Base-by-base conservation (phyloP, 1,139 yeast species). In the Magnusiomyces sp. region DNA sequence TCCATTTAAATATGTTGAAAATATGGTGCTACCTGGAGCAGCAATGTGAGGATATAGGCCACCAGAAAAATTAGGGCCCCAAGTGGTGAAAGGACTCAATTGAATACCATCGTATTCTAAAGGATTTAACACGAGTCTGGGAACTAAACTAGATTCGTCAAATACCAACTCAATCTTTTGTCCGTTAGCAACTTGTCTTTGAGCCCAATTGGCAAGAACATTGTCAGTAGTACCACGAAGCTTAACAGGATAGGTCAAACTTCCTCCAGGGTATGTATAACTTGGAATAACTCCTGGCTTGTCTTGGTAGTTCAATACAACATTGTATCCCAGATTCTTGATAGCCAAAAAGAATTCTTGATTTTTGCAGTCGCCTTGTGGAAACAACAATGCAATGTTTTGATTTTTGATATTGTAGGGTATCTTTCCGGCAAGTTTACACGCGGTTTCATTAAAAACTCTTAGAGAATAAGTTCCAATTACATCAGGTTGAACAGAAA, bases 41-140 rank as follows among this genome's bases (percentile, higher is more conserved):
- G 59, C 45, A 42, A 58, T 43, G 10, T 53, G 46, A 29, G 61
- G 61, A 42, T 55, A 58, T 41, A 57, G 54, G 19, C 52, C 36
- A 20, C 58, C 56, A 38, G 58, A 58, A 32, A 51, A 57, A 40
- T 59, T 56, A 9, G 61, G 60, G 20, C 61, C 61, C 54, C 55
- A 54, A 14, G 59, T 54, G 6, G 60, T 47, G 42, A 51, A 58
- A 16, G 49, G 45, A 33, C 52, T 53, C 2, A 32, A 10, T 17
- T 27, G 38, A 7, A 19, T 32, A 7, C 33, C 39, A 9, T 6
- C 5, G 33, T 16, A 23, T 10, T 42, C 39, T 4, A 17, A n/a
- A 29, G 36, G 34, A 14, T 42, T 31, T n/a, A 32, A 19, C 11
- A 32, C 5, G 11, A 42, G 10, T 11, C 39, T 38, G 14, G 46